Evolutionary conservation across 2,329 filamentous ascomycete species (phyloP).

Genomic region (Blumeria graminis): DNA sequence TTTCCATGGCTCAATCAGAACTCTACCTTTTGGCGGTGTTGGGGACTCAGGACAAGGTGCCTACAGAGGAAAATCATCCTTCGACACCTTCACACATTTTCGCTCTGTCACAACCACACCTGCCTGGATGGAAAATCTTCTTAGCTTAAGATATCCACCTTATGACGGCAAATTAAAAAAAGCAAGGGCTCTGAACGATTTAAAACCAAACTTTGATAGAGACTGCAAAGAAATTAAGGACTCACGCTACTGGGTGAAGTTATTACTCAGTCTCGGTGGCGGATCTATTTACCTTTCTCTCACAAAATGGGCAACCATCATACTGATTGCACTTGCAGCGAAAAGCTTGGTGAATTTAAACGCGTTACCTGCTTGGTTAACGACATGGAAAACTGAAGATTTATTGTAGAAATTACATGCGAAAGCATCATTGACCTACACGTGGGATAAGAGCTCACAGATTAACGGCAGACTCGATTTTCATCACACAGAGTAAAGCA

Average conservation of each 20-base stretch:
- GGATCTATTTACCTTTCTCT: slow-evolving; percentile 14
- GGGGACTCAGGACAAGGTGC: slow-evolving; percentile 53
- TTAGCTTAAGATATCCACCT: slow-evolving; percentile 45
- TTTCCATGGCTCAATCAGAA: slow-evolving; percentile 46
- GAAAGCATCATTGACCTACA: neutral
- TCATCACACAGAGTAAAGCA: neutral
- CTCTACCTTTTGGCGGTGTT: slow-evolving; percentile 60
- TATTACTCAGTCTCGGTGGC: slow-evolving; percentile 28
- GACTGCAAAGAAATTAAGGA: slow-evolving; percentile 27
- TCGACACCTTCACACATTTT: slow-evolving; percentile 42
- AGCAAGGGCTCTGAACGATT: neutral
- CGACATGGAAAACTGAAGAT: no score
- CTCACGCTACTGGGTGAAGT: slow-evolving; percentile 26
- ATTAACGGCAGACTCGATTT: neutral
- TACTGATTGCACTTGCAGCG: slow-evolving; percentile 6
- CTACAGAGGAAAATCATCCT: slow-evolving; percentile 55
- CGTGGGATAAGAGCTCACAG: neutral
- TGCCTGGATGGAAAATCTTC: slow-evolving; percentile 38
- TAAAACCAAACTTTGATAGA: slow-evolving; percentile 37
- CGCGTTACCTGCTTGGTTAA: slow-evolving; percentile 7
- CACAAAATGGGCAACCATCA: slow-evolving; percentile 7
- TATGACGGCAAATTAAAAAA: slow-evolving; percentile 23
- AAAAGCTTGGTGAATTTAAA: slow-evolving; percentile 3
- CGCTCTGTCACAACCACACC: slow-evolving; percentile 35
- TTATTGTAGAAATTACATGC: neutral